Base-by-base conservation (phyloP, 805 yeast species). In the Starmerella khaoyaiensis region DNA sequence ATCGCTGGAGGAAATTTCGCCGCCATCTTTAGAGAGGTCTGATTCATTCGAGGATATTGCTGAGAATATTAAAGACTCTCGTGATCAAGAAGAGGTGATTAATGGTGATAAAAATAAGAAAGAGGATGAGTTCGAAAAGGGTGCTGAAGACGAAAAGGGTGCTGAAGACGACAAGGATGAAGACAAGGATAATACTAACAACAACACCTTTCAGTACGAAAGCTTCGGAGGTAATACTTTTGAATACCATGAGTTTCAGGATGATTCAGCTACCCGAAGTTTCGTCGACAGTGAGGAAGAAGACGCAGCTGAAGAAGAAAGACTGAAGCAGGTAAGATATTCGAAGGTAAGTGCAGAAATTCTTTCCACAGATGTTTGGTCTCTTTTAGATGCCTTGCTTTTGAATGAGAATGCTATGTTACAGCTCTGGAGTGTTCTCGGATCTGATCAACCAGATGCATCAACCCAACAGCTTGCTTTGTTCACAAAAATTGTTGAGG, bases 361-460 rank as follows among this genome's bases (percentile, higher is more conserved):
- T 29, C 64, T 90, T 33, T 73, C 87, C 28, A 82, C 90, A 4
- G 97, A 87, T 53, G 86, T 84, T 7, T 87, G 96, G 95, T 79
- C 93, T 2, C 65, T 90, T 26, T 79, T 94, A 1, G 94, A 86
- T 48, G 76, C 93, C 1, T 76, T 90, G 38, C 76, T 87, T 76
- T 86, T 80, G 48, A 72, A 75, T 42, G 63, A 71, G 4, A 68
- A 65, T 16, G 64, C 81, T 26, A 60, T 90, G 51, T 71, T 71
- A 37, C 72, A 69, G 51, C 60, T 90, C 32, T 90, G 98, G 98
- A 59, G 72, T 16, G 64, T 86, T 16, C 64, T 90, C 41, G 93
- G 81, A 49, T 26, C 28, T 9, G 28, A 32, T 12, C 10, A 29
- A 25, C 37, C 41, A 14, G 67, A 68, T 37, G 69, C 69, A 2